A percentile compares a stretch with the other conserved stretches of the same genome.
Evolutionary conservation across 805 yeast species (phyloP).

Genomic region (Wickerhamiella spandovensis): DNA sequence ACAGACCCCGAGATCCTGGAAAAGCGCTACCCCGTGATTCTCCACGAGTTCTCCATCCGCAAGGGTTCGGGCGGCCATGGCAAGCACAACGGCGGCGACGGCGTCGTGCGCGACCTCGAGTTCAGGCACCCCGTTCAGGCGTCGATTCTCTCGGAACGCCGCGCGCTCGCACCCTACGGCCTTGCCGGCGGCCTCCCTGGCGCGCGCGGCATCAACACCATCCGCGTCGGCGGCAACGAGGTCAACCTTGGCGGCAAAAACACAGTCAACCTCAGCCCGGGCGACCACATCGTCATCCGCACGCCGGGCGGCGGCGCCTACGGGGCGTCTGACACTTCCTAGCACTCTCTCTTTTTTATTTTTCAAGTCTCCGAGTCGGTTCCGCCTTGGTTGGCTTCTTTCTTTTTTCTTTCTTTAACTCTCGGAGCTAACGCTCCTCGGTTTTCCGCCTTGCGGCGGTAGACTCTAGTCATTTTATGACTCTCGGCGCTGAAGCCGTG

Average conservation of each 20-base stretch:
- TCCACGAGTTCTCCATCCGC: constrained; percentile 60
- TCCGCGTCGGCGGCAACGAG: constrained; percentile 24
- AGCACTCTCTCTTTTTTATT: too few relatives aligned
- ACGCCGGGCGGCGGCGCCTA: constrained; percentile 88
- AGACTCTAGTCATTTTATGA: too few relatives aligned
- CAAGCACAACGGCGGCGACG: constrained; percentile 63
- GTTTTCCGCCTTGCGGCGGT: too few relatives aligned
- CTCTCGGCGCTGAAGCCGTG: too few relatives aligned
- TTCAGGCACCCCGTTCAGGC: constrained; percentile 60
- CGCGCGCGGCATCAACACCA: constrained; percentile 48
- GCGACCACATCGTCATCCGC: constrained; percentile 52
- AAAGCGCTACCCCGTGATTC: constrained; percentile 70
- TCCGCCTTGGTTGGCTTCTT: too few relatives aligned
- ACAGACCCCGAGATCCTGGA: constrained; percentile 87
- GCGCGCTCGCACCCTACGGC: constrained; percentile 79
- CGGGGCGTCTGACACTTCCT: constrained; percentile 31
- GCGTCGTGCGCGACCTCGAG: constrained; percentile 74
- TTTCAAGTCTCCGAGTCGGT: too few relatives aligned
- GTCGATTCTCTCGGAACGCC: constrained; percentile 74
- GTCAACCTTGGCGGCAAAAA: constrained; percentile 55
- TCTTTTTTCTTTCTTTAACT: too few relatives aligned
- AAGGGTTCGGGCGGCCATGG: constrained; percentile 73
- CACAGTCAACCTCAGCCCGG: constrained; percentile 40
- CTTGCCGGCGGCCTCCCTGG: constrained; percentile 73
- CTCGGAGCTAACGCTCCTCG: too few relatives aligned